phyloP scores from a whole-genome alignment of 352 stramenopile species.

The Phytophthora megakarya region DNA sequence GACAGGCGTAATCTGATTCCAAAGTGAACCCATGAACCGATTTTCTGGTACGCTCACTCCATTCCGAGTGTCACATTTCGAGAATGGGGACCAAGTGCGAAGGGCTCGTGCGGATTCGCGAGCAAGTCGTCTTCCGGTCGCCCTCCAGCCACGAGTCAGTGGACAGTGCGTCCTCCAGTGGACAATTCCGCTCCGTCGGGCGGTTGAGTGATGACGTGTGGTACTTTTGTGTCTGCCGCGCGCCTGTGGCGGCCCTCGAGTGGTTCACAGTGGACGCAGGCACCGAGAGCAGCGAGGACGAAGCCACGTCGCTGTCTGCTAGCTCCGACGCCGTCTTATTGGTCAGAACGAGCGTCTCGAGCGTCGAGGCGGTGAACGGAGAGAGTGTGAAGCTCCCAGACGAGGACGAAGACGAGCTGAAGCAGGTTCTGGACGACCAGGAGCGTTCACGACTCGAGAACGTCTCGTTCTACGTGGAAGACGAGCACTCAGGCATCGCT shows the following conservation, averaged over 20 bases:
- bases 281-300: slow-evolving; percentile 38
- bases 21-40: slow-evolving; percentile 20
- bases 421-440: slow-evolving; percentile 22
- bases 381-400: slow-evolving; percentile 36
- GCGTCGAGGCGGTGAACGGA: slow-evolving; percentile 48
- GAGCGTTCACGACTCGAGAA: slow-evolving; percentile 40
- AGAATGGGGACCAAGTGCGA: slow-evolving; percentile 35
- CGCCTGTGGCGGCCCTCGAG: slow-evolving; percentile 31
- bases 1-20: too few species aligned
- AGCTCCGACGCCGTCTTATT: slow-evolving; percentile 35
- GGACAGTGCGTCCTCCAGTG: slow-evolving; percentile 7
- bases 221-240: slow-evolving; percentile 49
- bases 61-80: slow-evolving; percentile 1
- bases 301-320: slow-evolving; percentile 9
- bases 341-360: slow-evolving; percentile 40
- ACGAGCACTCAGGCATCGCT: slow-evolving; percentile 20
- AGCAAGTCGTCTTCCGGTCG: slow-evolving; percentile 33
- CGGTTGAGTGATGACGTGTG: slow-evolving; percentile 48
- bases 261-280: slow-evolving; percentile 48
- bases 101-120: slow-evolving; percentile 50
- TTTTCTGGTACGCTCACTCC: background rate
- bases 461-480: slow-evolving; percentile 57
- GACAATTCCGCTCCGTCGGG: slow-evolving; percentile 12
- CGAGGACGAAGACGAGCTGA: slow-evolving; percentile 9
- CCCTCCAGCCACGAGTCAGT: slow-evolving; percentile 14